Evolutionary conservation across 176 grass and related monocot species (phyloP).

Genomic region (Sorghum bicolor): DNA sequence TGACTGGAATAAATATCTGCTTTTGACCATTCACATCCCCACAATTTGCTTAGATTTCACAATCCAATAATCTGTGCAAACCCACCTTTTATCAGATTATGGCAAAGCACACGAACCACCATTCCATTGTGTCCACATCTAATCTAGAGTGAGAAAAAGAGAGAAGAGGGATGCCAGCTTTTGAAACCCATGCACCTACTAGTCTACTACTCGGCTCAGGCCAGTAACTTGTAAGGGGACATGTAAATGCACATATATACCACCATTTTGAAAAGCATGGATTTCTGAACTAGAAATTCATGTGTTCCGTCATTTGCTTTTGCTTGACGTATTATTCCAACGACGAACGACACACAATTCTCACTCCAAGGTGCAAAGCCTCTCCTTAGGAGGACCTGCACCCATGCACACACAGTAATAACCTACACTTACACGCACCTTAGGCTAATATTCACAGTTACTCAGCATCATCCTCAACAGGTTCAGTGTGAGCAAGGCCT

Average conservation of each 20-base stretch:
- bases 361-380: constrained; percentile 18
- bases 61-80: too few species aligned
- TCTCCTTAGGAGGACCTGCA: constrained; percentile 24
- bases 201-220: background rate
- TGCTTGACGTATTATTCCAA: constrained; percentile 6
- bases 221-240: background rate
- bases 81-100: too few species aligned
- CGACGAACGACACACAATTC: background rate
- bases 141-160: too few species aligned
- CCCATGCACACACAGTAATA: constrained; percentile 14
- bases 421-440: constrained; percentile 3
- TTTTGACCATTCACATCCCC: too few species aligned
- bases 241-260: background rate
- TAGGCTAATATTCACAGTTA: constrained; percentile 42
- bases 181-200: background rate
- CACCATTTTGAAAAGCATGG: background rate
- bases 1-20: too few species aligned
- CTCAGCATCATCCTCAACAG: background rate
- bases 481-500: constrained; percentile 12
- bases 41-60: too few species aligned
- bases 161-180: too few species aligned
- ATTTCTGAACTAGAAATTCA: background rate
- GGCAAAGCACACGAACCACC: too few species aligned
- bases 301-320: background rate
- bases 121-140: too few species aligned